phyloP scores from a whole-genome alignment of 108 stramenopile genomes.

The Pseudonitzschia multistriata region DNA sequence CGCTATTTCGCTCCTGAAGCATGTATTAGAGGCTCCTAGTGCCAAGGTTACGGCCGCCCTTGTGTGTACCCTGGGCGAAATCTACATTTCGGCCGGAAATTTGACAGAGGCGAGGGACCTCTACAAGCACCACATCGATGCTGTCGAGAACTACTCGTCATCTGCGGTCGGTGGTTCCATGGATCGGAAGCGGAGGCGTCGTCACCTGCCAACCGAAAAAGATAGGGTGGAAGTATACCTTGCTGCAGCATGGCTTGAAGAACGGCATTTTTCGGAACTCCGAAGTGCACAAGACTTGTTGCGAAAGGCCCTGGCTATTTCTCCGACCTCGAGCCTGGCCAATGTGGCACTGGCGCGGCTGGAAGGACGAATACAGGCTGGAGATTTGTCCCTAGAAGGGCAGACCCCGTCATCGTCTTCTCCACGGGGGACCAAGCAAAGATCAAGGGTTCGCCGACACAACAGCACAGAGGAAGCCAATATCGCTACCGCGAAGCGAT shows the following conservation, averaged over 20 bases:
- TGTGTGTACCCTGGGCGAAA: constrained; percentile 68
- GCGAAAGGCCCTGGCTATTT: constrained; percentile 35
- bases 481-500: constrained; percentile 23
- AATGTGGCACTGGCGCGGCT: constrained; percentile 77
- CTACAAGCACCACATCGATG: constrained; percentile 40
- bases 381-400: constrained; percentile 15
- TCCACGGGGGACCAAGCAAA: constrained; percentile 31
- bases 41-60: constrained; percentile 68
- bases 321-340: constrained; percentile 55
- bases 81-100: constrained; percentile 40
- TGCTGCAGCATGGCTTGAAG: constrained; percentile 75
- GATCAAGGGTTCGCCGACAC: constrained; percentile 4
- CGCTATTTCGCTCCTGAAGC: constrained; percentile 53
- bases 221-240: constrained; percentile 73
- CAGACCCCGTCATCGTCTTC: neutral
- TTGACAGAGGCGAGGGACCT: constrained; percentile 45
- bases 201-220: constrained; percentile 43
- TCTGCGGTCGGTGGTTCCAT: neutral
- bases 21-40: constrained; percentile 34
- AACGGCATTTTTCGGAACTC: constrained; percentile 55
- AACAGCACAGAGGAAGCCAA: constrained; percentile 21
- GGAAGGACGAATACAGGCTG: constrained; percentile 39
- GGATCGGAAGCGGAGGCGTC: neutral
- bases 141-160: neutral
- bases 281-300: constrained; percentile 54